Conservation (phyloP, 2,329 filamentous ascomycete genomes). For the Emergomyces africanus region DNA sequence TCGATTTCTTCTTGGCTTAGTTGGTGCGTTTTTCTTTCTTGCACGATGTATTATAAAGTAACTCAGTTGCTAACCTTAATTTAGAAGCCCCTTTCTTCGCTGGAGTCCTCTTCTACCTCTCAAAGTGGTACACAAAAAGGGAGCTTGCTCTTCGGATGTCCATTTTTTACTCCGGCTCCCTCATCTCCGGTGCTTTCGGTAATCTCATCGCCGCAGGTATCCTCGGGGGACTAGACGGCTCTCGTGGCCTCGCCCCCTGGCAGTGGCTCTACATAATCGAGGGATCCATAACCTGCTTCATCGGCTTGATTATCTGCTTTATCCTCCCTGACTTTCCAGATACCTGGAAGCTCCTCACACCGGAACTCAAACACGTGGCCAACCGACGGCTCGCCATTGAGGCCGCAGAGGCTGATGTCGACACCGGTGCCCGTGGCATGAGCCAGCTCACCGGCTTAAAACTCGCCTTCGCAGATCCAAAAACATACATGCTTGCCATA, state of each 20-base stretch:
- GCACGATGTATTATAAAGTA: slow-evolving; percentile 7
- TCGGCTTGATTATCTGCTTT: slow-evolving; percentile 22
- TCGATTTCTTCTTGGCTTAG: slow-evolving; percentile 34
- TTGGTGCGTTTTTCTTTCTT: slow-evolving; percentile 14
- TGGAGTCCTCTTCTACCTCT: slow-evolving; percentile 37
- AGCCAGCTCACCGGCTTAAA: slow-evolving; percentile 39
- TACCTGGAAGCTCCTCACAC: slow-evolving; percentile 31
- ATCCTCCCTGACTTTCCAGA: slow-evolving; percentile 32
- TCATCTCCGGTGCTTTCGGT: slow-evolving; percentile 41
- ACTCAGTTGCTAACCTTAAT: background rate
- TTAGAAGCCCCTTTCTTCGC: slow-evolving; percentile 36
- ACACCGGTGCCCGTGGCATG: slow-evolving; percentile 34
- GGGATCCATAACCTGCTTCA: slow-evolving; percentile 22
- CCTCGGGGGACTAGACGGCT: slow-evolving; percentile 26
- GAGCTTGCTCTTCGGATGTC: slow-evolving; percentile 39
- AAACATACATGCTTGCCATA: slow-evolving; percentile 34
- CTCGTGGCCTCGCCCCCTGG: slow-evolving; percentile 26
- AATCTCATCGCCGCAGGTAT: slow-evolving; percentile 43
- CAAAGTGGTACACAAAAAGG: slow-evolving; percentile 41
- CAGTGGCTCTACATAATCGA: slow-evolving; percentile 31
- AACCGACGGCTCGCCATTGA: slow-evolving; percentile 39
- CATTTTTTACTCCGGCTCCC: slow-evolving; percentile 40
- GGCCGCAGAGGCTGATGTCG: slow-evolving; percentile 37
- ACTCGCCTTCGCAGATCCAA: slow-evolving; percentile 38
- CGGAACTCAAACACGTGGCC: slow-evolving; percentile 36